Conservation (phyloP, 1,139 yeast genomes). For the Magnusiomyces sp. region DNA sequence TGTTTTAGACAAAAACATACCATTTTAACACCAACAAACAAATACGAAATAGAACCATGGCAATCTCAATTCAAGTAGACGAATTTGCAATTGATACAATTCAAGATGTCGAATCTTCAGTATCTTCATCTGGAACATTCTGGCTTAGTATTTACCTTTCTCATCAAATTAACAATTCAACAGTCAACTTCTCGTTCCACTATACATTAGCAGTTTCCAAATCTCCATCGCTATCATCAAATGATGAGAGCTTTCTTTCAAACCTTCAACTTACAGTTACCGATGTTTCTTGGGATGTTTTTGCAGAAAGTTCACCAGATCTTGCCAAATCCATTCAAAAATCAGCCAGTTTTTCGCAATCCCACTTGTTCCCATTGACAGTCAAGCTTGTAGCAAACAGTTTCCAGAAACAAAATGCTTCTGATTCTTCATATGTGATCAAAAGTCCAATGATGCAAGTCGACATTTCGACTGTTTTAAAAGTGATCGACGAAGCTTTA, state of each 20-base stretch:
- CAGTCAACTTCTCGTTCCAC: not conserved
- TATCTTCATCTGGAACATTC: not conserved
- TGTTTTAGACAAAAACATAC: not conserved
- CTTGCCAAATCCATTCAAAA: not conserved
- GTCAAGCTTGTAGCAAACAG: no score
- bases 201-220: not conserved
- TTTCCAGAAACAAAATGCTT: no score
- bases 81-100: not conserved
- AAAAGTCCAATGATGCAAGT: no score
- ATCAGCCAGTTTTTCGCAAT: no score
- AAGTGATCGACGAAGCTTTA: no score
- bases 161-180: not conserved
- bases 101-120: not conserved
- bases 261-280: not conserved
- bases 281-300: not conserved
- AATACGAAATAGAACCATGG: not conserved
- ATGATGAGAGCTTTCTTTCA: not conserved
- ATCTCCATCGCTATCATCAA: not conserved
- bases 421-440: no score
- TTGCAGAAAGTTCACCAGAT: not conserved
- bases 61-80: not conserved
- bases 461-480: no score
- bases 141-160: constrained; percentile 3
- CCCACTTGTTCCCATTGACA: no score
- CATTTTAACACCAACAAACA: not conserved